A percentile compares a stretch with the other conserved stretches of the same genome.
Conservation (phyloP, 345 rosid genomes). For the Turnera subulata region DNA sequence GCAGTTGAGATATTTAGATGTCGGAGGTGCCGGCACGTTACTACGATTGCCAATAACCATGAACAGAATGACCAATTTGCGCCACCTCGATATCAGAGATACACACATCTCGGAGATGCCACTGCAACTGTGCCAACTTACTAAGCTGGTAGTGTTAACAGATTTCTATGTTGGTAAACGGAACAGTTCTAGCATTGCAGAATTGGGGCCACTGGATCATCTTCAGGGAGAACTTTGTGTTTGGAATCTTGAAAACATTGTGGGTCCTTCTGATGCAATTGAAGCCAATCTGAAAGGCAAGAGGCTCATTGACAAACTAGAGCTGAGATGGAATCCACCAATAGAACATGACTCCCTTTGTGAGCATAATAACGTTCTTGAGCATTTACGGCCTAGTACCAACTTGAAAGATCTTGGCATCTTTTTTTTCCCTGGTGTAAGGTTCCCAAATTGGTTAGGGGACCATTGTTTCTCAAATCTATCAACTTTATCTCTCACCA, state of each 20-base stretch:
- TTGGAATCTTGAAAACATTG: conserved; percentile 7
- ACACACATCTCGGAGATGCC: conserved; percentile 19
- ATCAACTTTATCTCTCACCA: neutral
- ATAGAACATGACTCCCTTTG: neutral
- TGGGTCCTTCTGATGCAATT: conserved; percentile 4
- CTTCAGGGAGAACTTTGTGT: conserved; percentile 10
- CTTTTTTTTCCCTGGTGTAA: conserved; percentile 2
- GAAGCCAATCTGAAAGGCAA: no score
- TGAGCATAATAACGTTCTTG: neutral
- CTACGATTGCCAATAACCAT: conserved; percentile 1
- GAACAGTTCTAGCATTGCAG: neutral
- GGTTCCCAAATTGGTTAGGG: conserved; percentile 12
- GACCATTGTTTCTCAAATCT: conserved; percentile 2
- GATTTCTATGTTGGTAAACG: conserved; percentile 8
- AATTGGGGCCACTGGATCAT: conserved; percentile 2
- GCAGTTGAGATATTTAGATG: conserved; percentile 2
- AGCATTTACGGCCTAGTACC: conserved; percentile 5
- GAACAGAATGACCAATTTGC: neutral
- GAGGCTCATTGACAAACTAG: conserved; percentile 3
- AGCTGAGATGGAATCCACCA: conserved; percentile 4
- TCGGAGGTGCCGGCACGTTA: neutral
- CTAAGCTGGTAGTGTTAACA: conserved; percentile 7
- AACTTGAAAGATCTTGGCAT: no score
- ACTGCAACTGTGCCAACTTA: conserved; percentile 5
- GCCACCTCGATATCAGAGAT: conserved; percentile 9